phyloP scores from a whole-genome alignment of 2,329 filamentous ascomycete genomes.

The Cadophora sp. region DNA sequence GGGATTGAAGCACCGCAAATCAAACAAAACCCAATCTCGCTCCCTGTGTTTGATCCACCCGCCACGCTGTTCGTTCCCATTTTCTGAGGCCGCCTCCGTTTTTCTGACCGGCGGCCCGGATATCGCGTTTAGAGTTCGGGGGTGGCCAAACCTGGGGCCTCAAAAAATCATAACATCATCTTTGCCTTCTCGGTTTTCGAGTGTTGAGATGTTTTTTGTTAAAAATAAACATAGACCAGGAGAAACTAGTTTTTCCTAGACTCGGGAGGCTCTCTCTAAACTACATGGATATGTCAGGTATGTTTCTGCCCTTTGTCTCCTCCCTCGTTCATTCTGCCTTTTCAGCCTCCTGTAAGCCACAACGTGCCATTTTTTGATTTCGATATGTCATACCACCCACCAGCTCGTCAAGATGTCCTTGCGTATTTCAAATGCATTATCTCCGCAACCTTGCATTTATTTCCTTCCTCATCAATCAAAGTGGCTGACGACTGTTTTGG shows the following conservation, averaged over 20 bases:
- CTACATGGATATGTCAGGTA: no score
- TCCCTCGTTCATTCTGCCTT: no score
- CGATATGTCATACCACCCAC: no score
- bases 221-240: no score
- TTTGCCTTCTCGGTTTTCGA: no score
- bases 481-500: not conserved
- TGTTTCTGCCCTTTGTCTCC: not conserved
- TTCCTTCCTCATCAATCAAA: not conserved
- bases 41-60: conserved; percentile 12
- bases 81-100: no score
- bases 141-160: not conserved
- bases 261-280: no score
- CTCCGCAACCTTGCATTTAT: not conserved
- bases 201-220: no score
- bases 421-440: not conserved
- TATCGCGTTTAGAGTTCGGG: not conserved
- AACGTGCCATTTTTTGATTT: no score
- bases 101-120: conserved; percentile 13
- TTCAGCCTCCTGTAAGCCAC: not conserved
- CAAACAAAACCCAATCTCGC: conserved; percentile 16
- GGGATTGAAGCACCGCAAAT: no score
- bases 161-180: not conserved
- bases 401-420: no score
- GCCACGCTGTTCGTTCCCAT: conserved; percentile 15
- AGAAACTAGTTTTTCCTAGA: no score